Percentiles rank a stretch among this genome's conserved stretches.
phyloP scores from a whole-genome alignment of 768 basidiomycete genomes.

The Coprinopsis cinerea region DNA sequence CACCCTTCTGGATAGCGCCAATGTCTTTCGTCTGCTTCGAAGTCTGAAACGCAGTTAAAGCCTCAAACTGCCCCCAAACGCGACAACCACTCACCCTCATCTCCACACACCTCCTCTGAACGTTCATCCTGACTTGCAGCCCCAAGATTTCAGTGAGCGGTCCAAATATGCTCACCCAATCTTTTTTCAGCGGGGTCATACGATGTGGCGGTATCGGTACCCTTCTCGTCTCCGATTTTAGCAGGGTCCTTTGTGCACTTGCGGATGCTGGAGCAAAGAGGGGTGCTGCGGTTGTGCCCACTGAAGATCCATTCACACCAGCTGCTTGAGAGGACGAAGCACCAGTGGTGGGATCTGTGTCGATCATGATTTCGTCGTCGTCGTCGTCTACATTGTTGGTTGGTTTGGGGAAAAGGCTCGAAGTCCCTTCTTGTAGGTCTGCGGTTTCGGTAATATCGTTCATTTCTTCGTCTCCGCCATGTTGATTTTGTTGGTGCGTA shows the following conservation, averaged over 20 bases:
- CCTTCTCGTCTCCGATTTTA: conserved; percentile 82
- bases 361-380: conserved; percentile 31
- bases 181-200: conserved; percentile 95
- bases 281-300: conserved; percentile 48
- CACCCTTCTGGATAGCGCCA: conserved; percentile 92
- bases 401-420: conserved; percentile 8
- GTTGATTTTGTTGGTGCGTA: neutral
- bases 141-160: conserved; percentile 93
- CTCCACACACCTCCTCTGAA: conserved; percentile 83
- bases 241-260: conserved; percentile 44
- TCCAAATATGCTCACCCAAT: conserved; percentile 93
- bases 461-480: conserved; percentile 22
- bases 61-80: no score
- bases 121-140: conserved; percentile 96
- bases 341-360: conserved; percentile 42
- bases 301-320: no score
- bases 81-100: conserved; percentile 81
- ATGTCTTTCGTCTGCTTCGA: conserved; percentile 92
- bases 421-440: conserved; percentile 13
- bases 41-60: conserved; percentile 45
- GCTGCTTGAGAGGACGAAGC: no score
- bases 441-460: conserved; percentile 15
- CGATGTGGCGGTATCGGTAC: conserved; percentile 94
- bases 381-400: conserved; percentile 12
- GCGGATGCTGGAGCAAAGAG: conserved; percentile 67